These are phyloP conservation scores for Exophiala sp. DNA, from an alignment of 2,329 filamentous ascomycete species.

Conservation along the genomic window DNA sequence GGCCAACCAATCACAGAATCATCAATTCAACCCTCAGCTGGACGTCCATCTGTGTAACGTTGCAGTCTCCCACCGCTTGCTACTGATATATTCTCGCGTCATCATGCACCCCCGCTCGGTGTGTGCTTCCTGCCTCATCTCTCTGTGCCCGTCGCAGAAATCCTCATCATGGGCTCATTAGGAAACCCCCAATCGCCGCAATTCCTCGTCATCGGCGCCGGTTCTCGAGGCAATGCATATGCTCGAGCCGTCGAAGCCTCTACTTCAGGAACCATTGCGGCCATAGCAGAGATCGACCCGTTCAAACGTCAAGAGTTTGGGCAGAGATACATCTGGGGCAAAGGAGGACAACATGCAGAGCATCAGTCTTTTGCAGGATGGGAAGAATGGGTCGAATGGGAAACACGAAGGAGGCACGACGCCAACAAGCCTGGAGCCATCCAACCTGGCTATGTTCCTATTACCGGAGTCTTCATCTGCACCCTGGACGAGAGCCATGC, in stretches of 20 bases:
- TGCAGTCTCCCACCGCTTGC: neutral
- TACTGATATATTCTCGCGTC: neutral
- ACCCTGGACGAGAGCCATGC: conserved; percentile 86
- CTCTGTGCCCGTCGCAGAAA: neutral
- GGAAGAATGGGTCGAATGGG: conserved; percentile 66
- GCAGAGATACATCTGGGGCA: conserved; percentile 65
- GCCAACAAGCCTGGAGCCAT: conserved; percentile 41
- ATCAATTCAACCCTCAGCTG: neutral
- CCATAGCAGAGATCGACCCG: conserved; percentile 72
- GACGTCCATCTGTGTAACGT: neutral
- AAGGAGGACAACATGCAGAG: conserved; percentile 41
- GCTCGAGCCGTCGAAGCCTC: conserved; percentile 58
- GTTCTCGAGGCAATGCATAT: conserved; percentile 70
- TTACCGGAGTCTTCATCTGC: conserved; percentile 57
- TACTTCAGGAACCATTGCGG: conserved; percentile 50
- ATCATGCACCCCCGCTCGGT: neutral
- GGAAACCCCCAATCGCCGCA: conserved; percentile 10
- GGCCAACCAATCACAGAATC: conserved; percentile 2
- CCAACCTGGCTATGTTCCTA: conserved; percentile 46
- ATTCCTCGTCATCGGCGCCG: conserved; percentile 75
- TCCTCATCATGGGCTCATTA: neutral
- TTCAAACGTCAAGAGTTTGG: conserved; percentile 72
- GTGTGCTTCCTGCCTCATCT: neutral
- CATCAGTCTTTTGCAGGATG: conserved; percentile 69
- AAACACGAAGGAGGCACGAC: conserved; percentile 55